These are phyloP conservation scores for Kodamaea neixiangensis DNA, from an alignment of 805 yeast genomes.

Conservation along the genomic window DNA sequence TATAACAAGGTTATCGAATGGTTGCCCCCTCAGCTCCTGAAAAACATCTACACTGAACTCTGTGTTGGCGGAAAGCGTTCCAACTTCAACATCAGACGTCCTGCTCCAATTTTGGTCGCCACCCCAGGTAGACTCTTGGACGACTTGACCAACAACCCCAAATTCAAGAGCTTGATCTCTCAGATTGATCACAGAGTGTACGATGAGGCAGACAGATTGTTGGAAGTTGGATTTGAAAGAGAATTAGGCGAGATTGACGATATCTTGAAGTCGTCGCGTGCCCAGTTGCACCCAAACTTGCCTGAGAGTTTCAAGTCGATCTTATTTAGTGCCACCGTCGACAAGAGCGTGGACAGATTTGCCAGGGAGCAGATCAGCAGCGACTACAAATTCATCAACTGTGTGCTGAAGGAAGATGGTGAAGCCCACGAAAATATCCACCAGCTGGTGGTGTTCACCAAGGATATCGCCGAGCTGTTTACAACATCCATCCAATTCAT, in stretches of 20 bases:
- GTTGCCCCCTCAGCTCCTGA: conserved; percentile 19
- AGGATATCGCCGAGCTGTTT: conserved; percentile 57
- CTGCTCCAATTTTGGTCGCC: conserved; percentile 71
- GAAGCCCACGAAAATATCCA: conserved; percentile 73
- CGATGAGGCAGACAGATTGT: conserved; percentile 89
- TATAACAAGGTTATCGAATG: conserved; percentile 45
- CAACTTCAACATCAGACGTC: conserved; percentile 27
- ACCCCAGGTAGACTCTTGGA: conserved; percentile 88
- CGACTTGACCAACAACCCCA: conserved; percentile 47
- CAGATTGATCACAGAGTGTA: conserved; percentile 65
- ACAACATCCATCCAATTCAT: conserved; percentile 58
- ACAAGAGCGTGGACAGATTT: conserved; percentile 61
- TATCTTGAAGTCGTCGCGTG: conserved; percentile 40
- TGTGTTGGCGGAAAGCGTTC: conserved; percentile 68
- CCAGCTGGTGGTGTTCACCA: conserved; percentile 62
- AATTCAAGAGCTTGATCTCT: conserved; percentile 47
- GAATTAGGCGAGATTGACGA: conserved; percentile 61
- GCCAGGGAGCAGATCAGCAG: conserved; percentile 59
- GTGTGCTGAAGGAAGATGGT: conserved; percentile 73
- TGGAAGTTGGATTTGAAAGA: conserved; percentile 77
- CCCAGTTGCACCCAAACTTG: conserved; percentile 19
- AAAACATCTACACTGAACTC: conserved; percentile 26
- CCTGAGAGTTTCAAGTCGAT: conserved; percentile 54
- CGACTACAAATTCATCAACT: conserved; percentile 64
- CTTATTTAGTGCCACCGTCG: conserved; percentile 88